phyloP scores from a whole-genome alignment of 2,329 filamentous ascomycete species.

The Chaetomiaceae sp. region DNA sequence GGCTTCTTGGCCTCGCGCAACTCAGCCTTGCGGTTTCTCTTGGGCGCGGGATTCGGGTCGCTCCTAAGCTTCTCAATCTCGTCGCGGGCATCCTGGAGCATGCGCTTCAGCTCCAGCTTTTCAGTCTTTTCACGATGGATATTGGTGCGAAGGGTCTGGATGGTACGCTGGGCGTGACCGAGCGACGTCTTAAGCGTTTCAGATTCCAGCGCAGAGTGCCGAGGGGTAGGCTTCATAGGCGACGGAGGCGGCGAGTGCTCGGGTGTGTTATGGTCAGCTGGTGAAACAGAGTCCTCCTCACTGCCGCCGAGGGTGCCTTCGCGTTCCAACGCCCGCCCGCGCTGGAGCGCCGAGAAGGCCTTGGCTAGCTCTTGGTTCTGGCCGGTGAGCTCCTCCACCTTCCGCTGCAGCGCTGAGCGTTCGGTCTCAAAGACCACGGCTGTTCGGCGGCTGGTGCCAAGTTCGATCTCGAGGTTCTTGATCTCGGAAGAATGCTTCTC shows the following conservation, averaged over 20 bases:
- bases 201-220: conserved; percentile 86
- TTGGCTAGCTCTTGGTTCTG: conserved; percentile 90
- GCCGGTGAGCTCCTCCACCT: conserved; percentile 78
- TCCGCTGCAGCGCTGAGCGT: conserved; percentile 70
- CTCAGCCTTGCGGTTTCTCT: conserved; percentile 59
- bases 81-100: conserved; percentile 91
- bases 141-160: conserved; percentile 90
- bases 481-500: conserved; percentile 74
- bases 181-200: conserved; percentile 94
- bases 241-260: conserved; percentile 89
- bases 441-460: conserved; percentile 77
- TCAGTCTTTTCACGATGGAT: conserved; percentile 98
- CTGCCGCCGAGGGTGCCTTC: conserved; percentile 56
- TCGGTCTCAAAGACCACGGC: conserved; percentile 75
- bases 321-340: conserved; percentile 63
- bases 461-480: conserved; percentile 84
- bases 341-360: conserved; percentile 66
- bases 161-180: conserved; percentile 91
- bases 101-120: conserved; percentile 89
- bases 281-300: conserved; percentile 60
- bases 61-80: conserved; percentile 72
- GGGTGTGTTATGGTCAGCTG: conserved; percentile 67
- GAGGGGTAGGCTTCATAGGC: conserved; percentile 84
- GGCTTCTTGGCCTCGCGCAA: conserved; percentile 75
- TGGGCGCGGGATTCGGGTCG: conserved; percentile 48